Conservation (phyloP, 2,329 filamentous ascomycete genomes). For the Ophiognomonia clavigignenti-juglandacearum region DNA sequence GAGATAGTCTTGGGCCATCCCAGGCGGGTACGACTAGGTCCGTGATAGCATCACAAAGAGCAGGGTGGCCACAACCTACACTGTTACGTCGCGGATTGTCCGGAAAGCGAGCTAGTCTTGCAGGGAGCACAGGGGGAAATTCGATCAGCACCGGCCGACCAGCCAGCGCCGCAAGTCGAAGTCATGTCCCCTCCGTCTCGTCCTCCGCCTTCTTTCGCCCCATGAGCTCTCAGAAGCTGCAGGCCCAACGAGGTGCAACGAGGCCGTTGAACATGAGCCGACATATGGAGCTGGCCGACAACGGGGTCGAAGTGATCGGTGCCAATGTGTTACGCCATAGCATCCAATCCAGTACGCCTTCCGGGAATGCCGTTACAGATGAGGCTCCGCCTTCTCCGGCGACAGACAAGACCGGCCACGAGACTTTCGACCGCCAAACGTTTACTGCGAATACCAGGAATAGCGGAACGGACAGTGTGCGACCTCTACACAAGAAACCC, state of each 20-base stretch:
- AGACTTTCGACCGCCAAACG: constrained; percentile 68
- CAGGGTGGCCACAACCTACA: constrained; percentile 49
- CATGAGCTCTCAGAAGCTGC: constrained; percentile 92
- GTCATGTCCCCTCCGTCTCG: constrained; percentile 84
- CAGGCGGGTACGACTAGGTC: constrained; percentile 52
- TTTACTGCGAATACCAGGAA: constrained; percentile 65
- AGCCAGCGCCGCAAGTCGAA: constrained; percentile 67
- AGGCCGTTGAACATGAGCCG: constrained; percentile 39
- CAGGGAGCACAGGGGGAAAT: constrained; percentile 31
- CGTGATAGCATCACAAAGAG: constrained; percentile 41
- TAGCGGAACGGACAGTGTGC: constrained; percentile 72
- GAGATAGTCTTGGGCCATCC: constrained; percentile 29
- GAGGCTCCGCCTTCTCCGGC: constrained; percentile 14
- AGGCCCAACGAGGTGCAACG: constrained; percentile 72
- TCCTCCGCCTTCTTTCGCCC: constrained; percentile 92
- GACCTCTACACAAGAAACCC: constrained; percentile 59
- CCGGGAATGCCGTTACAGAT: constrained; percentile 4
- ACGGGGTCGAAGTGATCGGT: constrained; percentile 6
- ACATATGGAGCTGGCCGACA: constrained; percentile 19
- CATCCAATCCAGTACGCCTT: constrained; percentile 26
- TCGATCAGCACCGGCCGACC: constrained; percentile 46
- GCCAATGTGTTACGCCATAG: constrained; percentile 23
- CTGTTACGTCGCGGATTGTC: constrained; percentile 49
- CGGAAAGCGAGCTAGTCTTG: constrained; percentile 36
- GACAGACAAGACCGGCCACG: constrained; percentile 55